A percentile compares a stretch with the other conserved stretches of the same genome.
Conservation (phyloP, 2,329 filamentous ascomycete genomes). For the Claviceps cyperi region DNA sequence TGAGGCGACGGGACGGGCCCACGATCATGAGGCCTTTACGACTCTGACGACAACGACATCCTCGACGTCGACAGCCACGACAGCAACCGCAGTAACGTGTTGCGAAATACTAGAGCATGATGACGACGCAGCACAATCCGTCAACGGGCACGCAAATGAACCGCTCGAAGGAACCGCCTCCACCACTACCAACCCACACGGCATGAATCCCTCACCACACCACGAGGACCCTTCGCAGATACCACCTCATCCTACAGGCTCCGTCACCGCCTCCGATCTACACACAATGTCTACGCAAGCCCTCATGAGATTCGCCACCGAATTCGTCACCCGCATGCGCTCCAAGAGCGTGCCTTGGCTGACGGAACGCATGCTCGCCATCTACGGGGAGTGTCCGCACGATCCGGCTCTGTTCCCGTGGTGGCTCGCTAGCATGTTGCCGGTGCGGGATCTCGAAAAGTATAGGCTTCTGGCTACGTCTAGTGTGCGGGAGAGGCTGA, state of each 20-base stretch:
- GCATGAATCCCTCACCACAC: too few relatives aligned
- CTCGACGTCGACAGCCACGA: too few relatives aligned
- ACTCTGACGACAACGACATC: too few relatives aligned
- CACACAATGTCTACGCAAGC: constrained; percentile 50
- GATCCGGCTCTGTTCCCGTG: constrained; percentile 72
- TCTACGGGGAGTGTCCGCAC: constrained; percentile 63
- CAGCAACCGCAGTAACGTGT: too few relatives aligned
- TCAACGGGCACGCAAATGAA: too few relatives aligned
- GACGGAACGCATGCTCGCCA: constrained; percentile 52
- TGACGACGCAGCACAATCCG: too few relatives aligned
- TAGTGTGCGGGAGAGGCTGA: constrained; percentile 67
- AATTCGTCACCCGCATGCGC: constrained; percentile 57
- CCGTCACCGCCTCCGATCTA: constrained; percentile 6
- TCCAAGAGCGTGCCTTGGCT: constrained; percentile 60
- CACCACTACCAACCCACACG: too few relatives aligned
- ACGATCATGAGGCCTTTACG: not conserved
- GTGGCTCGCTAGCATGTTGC: constrained; percentile 78
- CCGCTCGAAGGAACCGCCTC: too few relatives aligned
- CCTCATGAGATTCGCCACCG: constrained; percentile 48
- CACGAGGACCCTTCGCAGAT: not conserved
- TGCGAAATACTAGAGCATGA: too few relatives aligned
- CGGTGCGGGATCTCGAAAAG: constrained; percentile 64
- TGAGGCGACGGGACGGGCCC: constrained; percentile 28
- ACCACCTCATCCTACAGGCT: not conserved
- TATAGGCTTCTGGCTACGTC: constrained; percentile 59